These are phyloP conservation scores for Aspergillus ostianus DNA, from an alignment of 495 filamentous ascomycete genomes.

Conservation along the genomic window DNA sequence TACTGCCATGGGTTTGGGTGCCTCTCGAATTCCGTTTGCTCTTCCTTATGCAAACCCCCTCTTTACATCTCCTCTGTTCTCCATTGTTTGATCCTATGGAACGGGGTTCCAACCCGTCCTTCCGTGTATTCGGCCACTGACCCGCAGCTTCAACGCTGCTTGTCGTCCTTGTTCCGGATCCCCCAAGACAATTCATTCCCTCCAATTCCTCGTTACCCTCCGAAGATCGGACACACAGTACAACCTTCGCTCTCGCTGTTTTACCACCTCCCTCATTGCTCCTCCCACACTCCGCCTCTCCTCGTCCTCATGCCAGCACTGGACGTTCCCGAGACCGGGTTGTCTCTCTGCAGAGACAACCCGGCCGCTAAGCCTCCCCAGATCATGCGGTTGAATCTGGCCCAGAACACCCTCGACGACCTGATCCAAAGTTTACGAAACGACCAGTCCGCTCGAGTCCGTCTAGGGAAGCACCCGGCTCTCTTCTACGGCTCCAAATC, in stretches of 20 bases:
- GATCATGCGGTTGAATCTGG: slow-evolving; percentile 64
- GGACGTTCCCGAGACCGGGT: slow-evolving; percentile 46
- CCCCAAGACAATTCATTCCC: slow-evolving; percentile 17
- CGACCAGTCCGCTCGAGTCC: slow-evolving; percentile 56
- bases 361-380: slow-evolving; percentile 37
- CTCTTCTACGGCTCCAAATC: slow-evolving; percentile 53
- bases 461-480: slow-evolving; percentile 46
- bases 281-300: slow-evolving; percentile 13
- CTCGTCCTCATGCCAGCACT: slow-evolving; percentile 41
- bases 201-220: slow-evolving; percentile 17
- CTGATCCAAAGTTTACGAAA: slow-evolving; percentile 65
- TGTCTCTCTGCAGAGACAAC: slow-evolving; percentile 46
- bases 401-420: slow-evolving; percentile 64
- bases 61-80: slow-evolving; percentile 19
- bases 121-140: slow-evolving; percentile 46
- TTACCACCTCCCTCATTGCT: slow-evolving; percentile 8
- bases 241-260: slow-evolving; percentile 8
- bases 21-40: slow-evolving; percentile 22
- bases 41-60: slow-evolving; percentile 24
- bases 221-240: slow-evolving; percentile 5
- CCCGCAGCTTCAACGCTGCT: slow-evolving; percentile 47
- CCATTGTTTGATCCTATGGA: slow-evolving; percentile 40
- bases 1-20: slow-evolving; percentile 29
- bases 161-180: slow-evolving; percentile 33
- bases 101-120: slow-evolving; percentile 35